phyloP scores from a whole-genome alignment of 164 flowering plant species.

The Houttuynia cordata region DNA sequence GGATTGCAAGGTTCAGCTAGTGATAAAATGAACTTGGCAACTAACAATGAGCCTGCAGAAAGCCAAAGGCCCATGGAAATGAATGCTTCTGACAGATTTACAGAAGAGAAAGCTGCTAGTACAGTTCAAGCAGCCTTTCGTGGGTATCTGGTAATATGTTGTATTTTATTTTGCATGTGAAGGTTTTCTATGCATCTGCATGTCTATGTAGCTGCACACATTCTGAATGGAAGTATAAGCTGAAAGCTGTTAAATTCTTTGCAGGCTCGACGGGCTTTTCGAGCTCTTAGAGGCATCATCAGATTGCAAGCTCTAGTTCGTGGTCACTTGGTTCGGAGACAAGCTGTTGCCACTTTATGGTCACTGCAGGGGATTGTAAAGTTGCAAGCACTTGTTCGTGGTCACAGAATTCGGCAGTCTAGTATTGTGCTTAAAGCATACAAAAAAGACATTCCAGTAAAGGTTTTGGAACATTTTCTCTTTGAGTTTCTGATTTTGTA shows the following conservation, averaged over 20 bases:
- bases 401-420: conserved; percentile 40
- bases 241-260: conserved; percentile 1
- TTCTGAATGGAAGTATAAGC: not conserved
- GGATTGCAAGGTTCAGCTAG: not conserved
- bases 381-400: conserved; percentile 72
- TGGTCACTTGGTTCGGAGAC: conserved; percentile 87
- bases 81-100: conserved; percentile 27
- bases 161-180: not conserved
- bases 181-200: not conserved
- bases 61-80: conserved; percentile 12
- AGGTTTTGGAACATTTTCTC: conserved; percentile 26
- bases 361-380: conserved; percentile 62
- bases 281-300: conserved; percentile 87
- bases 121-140: conserved; percentile 83
- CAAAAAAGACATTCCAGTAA: conserved; percentile 13
- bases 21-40: conserved; percentile 7
- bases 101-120: conserved; percentile 52
- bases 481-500: not conserved
- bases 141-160: conserved; percentile 64
- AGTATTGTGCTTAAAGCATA: conserved; percentile 32
- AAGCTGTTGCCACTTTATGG: conserved; percentile 62
- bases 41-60: conserved; percentile 22
- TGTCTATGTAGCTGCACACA: not conserved
- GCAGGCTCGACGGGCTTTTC: conserved; percentile 93
- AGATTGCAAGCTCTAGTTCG: conserved; percentile 94